Conservation (phyloP, 345 rosid genomes). For the Syzygium aqueum region DNA sequence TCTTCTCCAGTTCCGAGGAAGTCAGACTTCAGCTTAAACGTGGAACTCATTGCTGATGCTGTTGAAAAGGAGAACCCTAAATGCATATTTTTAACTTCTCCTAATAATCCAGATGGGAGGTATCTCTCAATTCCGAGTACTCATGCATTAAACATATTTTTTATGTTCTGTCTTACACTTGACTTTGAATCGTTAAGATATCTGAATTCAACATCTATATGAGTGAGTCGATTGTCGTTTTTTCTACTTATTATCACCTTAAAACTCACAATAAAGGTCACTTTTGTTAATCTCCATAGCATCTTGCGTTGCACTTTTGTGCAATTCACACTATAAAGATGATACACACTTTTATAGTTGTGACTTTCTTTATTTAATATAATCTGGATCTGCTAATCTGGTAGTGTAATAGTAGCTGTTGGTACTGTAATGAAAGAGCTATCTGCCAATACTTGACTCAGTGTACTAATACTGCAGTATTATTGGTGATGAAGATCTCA, state of each 20-base stretch:
- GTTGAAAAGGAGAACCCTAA: slow-evolving; percentile 72
- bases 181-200: background rate
- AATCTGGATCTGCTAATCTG: background rate
- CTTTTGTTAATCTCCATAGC: background rate
- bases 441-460: background rate
- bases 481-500: slow-evolving; percentile 65
- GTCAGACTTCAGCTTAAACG: slow-evolving; percentile 76
- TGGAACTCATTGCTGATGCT: slow-evolving; percentile 60
- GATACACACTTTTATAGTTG: background rate
- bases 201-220: background rate
- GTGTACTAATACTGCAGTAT: slow-evolving; percentile 30
- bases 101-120: slow-evolving; percentile 99
- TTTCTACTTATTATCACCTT: background rate
- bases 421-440: background rate
- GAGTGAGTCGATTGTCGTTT: background rate
- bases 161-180: background rate
- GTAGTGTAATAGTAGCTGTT: background rate
- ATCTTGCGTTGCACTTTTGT: background rate
- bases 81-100: slow-evolving; percentile 91
- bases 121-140: slow-evolving; percentile 3
- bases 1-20: slow-evolving; percentile 61
- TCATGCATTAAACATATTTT: background rate
- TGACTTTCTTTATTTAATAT: background rate
- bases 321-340: background rate
- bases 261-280: background rate